phyloP scores from a whole-genome alignment of 495 filamentous ascomycete species.

The Chaetomium fimeti region DNA sequence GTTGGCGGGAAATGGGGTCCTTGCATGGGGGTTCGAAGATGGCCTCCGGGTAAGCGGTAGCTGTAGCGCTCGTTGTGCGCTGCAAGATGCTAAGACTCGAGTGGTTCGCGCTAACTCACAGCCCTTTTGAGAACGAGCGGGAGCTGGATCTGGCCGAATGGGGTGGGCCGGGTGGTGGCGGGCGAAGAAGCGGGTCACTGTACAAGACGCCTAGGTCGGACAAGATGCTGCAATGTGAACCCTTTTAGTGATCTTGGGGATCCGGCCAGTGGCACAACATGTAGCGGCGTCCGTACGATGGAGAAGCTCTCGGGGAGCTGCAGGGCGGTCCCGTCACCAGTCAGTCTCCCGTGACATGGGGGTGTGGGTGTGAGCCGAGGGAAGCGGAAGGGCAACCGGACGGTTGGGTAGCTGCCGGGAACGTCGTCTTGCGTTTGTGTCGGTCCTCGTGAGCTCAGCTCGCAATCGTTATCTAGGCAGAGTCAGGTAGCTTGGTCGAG shows the following conservation, averaged over 20 bases:
- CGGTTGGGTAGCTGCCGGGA: slow-evolving; percentile 25
- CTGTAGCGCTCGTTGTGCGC: slow-evolving; percentile 1
- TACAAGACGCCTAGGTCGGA: slow-evolving; percentile 35
- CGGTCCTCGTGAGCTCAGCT: slow-evolving; percentile 23
- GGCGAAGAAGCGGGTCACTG: slow-evolving; percentile 21
- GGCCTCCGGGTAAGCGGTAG: not conserved
- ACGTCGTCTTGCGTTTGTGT: slow-evolving; percentile 24
- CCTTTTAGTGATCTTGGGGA: slow-evolving; percentile 43
- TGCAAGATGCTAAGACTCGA: not conserved
- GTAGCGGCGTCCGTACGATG: slow-evolving; percentile 46
- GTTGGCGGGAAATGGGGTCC: not conserved
- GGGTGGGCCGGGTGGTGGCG: slow-evolving; percentile 20
- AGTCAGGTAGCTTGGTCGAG: slow-evolving; percentile 9
- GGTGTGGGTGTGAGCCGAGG: slow-evolving; percentile 10
- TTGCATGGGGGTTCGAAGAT: not conserved
- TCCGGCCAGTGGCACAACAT: slow-evolving; percentile 44
- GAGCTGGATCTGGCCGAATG: slow-evolving; percentile 26
- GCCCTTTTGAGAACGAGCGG: slow-evolving; percentile 27
- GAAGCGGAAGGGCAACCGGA: slow-evolving; percentile 14
- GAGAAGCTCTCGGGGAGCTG: slow-evolving; percentile 42
- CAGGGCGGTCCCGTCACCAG: slow-evolving; percentile 36
- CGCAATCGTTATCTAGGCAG: slow-evolving; percentile 11
- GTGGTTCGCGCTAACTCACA: slow-evolving; percentile 7
- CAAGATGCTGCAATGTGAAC: slow-evolving; percentile 50
- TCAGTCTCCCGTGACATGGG: slow-evolving; percentile 20